Evolutionary conservation across 441 rosid genomes (phyloP), one percentile per base, ranked within the genome.

Genomic region (Manihot esculenta): DNA sequence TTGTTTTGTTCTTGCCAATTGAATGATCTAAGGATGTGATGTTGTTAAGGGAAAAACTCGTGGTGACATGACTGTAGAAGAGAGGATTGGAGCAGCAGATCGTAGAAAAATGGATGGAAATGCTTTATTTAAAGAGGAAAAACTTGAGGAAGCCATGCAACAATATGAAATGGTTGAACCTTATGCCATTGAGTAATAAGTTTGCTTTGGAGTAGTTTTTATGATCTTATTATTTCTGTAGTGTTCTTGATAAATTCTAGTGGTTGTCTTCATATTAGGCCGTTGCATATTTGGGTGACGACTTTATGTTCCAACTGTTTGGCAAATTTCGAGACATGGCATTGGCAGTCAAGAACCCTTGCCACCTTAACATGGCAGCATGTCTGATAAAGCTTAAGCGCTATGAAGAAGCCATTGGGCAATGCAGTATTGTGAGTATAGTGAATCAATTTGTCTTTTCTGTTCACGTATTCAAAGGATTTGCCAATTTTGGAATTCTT

Each of bases 301-400:
- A 94, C 79, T 92, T 94, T 75, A 94, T 94, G 97, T 94, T 94
- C 82, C 98, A 92, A 80, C 83, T 90, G 72, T 91, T 90, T 77
- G 99, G 98, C 73, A 94, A 94, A 85, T 94, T 86, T 72, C 87
- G 88, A 58, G 99, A 94, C 79, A 92, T 92, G 96, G 97, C 99
- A 58, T 81, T 92, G 78, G 97, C 99, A 42, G 99, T 94, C 33
- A 94, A 94, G 79, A 94, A 91, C 82, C 99, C 99, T 71, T 94
- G 93, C 77, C 99, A 94, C 78, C 85, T 91, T 62, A 94, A 94
- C 83, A 89, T 82, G 75, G 97, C 98, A 51, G 97, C 97, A 24
- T 91, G 95, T 79, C 76, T 91, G 57, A 90, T 94, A 78, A 94
- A 94, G 89, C 90, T 92, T 51, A 88, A 85, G 79, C 91, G 86